phyloP scores from a whole-genome alignment of 352 stramenopile genomes.

The Phytophthora pini region DNA sequence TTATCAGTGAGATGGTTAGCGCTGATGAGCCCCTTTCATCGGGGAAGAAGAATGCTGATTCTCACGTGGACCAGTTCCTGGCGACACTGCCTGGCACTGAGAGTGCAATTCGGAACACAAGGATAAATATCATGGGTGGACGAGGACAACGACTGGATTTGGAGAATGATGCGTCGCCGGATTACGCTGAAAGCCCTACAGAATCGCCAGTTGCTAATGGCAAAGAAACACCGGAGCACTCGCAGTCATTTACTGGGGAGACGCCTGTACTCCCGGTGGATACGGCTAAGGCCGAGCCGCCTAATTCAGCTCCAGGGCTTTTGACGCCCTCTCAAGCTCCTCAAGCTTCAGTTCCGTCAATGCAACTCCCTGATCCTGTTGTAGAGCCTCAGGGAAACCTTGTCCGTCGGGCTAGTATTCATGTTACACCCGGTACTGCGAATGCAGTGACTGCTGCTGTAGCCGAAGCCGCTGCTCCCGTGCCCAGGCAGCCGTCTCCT shows the following conservation, averaged over 20 bases:
- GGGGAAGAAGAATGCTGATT: slow-evolving; percentile 40
- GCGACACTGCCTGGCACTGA: slow-evolving; percentile 91
- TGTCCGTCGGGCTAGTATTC: slow-evolving; percentile 43
- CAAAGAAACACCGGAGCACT: slow-evolving; percentile 32
- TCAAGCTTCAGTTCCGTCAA: slow-evolving; percentile 30
- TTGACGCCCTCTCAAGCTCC: slow-evolving; percentile 37
- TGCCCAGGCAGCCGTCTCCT: slow-evolving; percentile 16
- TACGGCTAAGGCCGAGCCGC: slow-evolving; percentile 19
- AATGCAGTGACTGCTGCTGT: slow-evolving; percentile 21
- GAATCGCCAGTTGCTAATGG: slow-evolving; percentile 25
- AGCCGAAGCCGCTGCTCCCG: slow-evolving; percentile 14
- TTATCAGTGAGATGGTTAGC: slow-evolving; percentile 37
- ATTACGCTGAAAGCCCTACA: slow-evolving; percentile 45
- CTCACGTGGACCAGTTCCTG: slow-evolving; percentile 79
- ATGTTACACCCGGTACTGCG: slow-evolving; percentile 21
- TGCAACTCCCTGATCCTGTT: slow-evolving; percentile 43
- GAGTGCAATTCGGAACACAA: slow-evolving; percentile 90
- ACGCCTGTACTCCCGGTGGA: neutral
- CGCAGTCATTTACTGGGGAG: slow-evolving; percentile 37
- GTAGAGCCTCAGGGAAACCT: slow-evolving; percentile 29
- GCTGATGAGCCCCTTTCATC: slow-evolving; percentile 64
- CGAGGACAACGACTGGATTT: slow-evolving; percentile 89
- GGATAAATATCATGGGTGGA: slow-evolving; percentile 93
- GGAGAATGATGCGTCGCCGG: slow-evolving; percentile 52
- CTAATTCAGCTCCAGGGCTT: slow-evolving; percentile 41